Conservation (phyloP, 2,329 filamentous ascomycete species). For the Botrytis cinerea region DNA sequence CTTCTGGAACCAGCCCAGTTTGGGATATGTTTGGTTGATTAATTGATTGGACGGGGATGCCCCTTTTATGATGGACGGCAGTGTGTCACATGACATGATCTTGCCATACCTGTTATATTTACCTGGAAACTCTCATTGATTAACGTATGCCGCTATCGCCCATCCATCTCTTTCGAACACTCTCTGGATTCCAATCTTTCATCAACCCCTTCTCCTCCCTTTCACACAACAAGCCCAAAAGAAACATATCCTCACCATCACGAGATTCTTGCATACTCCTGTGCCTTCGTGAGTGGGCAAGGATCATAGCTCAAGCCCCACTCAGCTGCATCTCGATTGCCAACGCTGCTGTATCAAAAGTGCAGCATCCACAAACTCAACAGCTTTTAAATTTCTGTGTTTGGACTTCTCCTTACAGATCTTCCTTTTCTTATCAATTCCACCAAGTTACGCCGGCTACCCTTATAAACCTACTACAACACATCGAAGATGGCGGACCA, state of each 20-base stretch:
- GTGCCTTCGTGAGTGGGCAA: not conserved
- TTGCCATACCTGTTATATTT: not conserved
- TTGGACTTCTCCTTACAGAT: slow-evolving; percentile 8
- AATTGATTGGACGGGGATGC: slow-evolving; percentile 6
- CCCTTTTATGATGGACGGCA: not conserved
- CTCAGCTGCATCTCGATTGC: slow-evolving; percentile 26
- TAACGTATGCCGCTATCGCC: not conserved
- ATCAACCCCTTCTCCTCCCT: not conserved
- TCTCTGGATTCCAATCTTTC: no score
- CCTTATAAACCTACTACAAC: slow-evolving; percentile 3
- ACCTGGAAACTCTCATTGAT: not conserved
- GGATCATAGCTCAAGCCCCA: slow-evolving; percentile 19
- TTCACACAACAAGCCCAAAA: not conserved
- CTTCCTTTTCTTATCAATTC: slow-evolving; percentile 10
- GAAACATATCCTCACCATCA: not conserved
- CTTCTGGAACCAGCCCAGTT: not conserved
- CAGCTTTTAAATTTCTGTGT: slow-evolving; percentile 23
- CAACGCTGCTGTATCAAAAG: slow-evolving; percentile 27
- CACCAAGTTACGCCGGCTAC: not conserved
- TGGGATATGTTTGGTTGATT: not conserved
- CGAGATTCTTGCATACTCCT: slow-evolving; percentile 2
- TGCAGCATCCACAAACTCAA: slow-evolving; percentile 24
- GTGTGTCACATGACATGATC: not conserved
- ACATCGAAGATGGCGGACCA: slow-evolving; percentile 43
- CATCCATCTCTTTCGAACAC: not conserved